Evolutionary conservation across 208 protist genomes (phyloP), one percentile per base, ranked within the genome.

Genomic region (Leishmania tarentolae): DNA sequence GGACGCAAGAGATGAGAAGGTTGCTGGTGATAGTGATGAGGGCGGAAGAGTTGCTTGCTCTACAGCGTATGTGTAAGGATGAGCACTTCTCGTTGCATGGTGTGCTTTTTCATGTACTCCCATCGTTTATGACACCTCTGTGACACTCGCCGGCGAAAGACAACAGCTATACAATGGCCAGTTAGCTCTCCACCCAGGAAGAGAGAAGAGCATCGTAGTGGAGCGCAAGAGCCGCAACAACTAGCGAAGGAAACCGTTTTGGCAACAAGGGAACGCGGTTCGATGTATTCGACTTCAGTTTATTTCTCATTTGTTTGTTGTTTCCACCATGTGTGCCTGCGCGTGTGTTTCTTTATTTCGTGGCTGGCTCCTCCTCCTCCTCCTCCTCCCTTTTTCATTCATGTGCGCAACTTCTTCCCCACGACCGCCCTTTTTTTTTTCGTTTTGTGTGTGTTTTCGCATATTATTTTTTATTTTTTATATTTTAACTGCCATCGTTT

Each of bases 301-400:
- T 57, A 75, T 7, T 37, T 73, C 66, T 37, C 79, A 82, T 40
- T 15, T 72, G 1, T 11, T 46, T 83, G 65, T 68, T 59, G 35
- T 71, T 71, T 44, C 21, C 7, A n/a, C 24, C 17, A 6, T 37
- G 9, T 13, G 35, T 68, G 11, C 42, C 35, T 68, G 35, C 21
- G n/a, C n/a, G n/a, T n/a, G n/a, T n/a, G n/a, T n/a, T n/a, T n/a
- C n/a, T n/a, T n/a, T n/a, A n/a, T n/a, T n/a, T n/a, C n/a, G n/a
- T n/a, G n/a, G n/a, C n/a, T n/a, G 28, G 7, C 17, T 35, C 19
- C 0, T 68, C 42, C 2, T 3, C 42, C 40, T 46, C 68, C 13
- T 6, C 1, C 37, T 40, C 4, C 3, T 46, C 35, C 4, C 28
- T 50, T 50, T 50, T 35, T 0, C 24, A 52, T 44, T 21, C 0